A percentile compares a stretch with the other conserved stretches of the same genome.
These are phyloP conservation scores for Xylaria digitata DNA, from an alignment of 2,329 filamentous ascomycete species.

Conservation along the genomic window DNA sequence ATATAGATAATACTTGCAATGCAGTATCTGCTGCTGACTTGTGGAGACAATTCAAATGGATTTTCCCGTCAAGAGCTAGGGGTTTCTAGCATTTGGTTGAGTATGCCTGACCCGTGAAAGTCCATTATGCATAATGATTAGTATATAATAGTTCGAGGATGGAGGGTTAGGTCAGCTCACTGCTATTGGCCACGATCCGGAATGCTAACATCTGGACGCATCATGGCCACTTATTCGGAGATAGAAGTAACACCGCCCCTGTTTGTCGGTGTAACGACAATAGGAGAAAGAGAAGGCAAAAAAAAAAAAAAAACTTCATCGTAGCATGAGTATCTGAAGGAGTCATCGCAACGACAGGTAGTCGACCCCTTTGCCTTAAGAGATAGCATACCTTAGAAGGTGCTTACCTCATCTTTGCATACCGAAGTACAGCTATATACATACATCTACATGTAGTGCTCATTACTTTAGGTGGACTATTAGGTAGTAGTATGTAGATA, in stretches of 20 bases:
- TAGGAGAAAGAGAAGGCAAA: background rate
- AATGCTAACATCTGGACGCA: background rate
- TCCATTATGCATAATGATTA: too few species aligned
- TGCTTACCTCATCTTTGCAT: too few species aligned
- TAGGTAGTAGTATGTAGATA: too few species aligned
- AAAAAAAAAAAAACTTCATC: background rate
- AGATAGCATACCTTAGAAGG: too few species aligned
- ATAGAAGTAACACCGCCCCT: background rate
- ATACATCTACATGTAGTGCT: too few species aligned
- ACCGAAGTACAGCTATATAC: too few species aligned
- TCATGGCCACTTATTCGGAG: background rate
- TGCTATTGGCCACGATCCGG: constrained; percentile 1
- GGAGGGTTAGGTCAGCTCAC: constrained; percentile 12
- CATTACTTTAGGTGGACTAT: too few species aligned
- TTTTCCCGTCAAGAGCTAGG: background rate
- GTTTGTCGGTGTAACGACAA: background rate
- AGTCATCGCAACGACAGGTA: too few species aligned
- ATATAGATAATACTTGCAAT: too few species aligned
- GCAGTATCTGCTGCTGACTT: too few species aligned
- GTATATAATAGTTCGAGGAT: background rate
- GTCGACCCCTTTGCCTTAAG: too few species aligned
- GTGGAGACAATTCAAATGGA: too few species aligned
- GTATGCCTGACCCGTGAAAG: background rate
- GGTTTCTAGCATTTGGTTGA: background rate
- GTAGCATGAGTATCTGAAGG: background rate